Base-by-base conservation (phyloP, 495 filamentous ascomycete genomes). In the Daldinia bambusicola region DNA sequence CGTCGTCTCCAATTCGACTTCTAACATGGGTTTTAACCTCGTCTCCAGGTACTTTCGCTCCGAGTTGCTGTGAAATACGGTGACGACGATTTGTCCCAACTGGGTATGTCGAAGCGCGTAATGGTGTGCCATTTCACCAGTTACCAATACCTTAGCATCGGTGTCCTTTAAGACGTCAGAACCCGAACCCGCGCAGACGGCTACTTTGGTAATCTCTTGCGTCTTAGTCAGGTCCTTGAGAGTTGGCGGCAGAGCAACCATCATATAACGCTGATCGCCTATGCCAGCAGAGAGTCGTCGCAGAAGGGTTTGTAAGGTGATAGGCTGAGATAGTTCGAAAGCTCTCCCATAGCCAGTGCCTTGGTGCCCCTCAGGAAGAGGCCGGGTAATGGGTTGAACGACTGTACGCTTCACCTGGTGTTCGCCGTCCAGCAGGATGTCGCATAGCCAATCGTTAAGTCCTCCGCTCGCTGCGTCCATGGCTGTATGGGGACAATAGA, bases 401-500 rank as follows among this genome's bases (percentile, higher is more conserved):
- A 84, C 77, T n/a, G 79, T 74, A 0, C 75, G 74, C 36, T 63
- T 61, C 13, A 77, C 63, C 53, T 76, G 76, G 16, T 62, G 59
- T 22, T 76, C 70, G 18, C 67, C 53, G 38, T 71, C 79, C 30
- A 87, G 83, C 1, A 93, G 91, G 55, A 97, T 92, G 79, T 97
- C 91, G 55, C 92, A 94, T 18, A 99, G 90, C 95, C 95, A 99
- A 81, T 98, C 93, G 65, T 92, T 94, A 66, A 98, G 86, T 22
- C 95, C 95, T 14, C 90, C 91, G 6, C 90, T 89, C 0, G 92
- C 92, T 30, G 94, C 93, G 81, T 99, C 95, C 58, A 98, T 88
- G 2, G 95, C 94, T 0, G 95, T 98, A 76, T 99, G 95, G 0
- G 95, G 95, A 58, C 90, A 93, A 82, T 99, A 99, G 65, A 98